phyloP scores from a whole-genome alignment of 805 yeast species.

The Starmerella apis region DNA sequence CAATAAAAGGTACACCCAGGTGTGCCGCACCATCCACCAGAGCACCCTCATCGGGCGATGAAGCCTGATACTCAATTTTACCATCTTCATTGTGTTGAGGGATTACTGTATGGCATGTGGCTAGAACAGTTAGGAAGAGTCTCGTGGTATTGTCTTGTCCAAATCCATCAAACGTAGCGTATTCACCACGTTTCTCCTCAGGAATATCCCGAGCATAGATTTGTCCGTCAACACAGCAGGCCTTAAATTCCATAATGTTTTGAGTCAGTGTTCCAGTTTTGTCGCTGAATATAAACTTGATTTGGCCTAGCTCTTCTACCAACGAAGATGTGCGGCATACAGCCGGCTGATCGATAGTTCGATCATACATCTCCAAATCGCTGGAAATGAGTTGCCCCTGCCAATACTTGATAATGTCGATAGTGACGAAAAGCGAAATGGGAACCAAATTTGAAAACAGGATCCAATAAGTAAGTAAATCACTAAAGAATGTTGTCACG shows the following conservation, averaged over 20 bases:
- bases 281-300: conserved; percentile 90
- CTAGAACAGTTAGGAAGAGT: conserved; percentile 70
- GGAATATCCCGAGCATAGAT: conserved; percentile 84
- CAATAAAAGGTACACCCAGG: conserved; percentile 71
- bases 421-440: conserved; percentile 89
- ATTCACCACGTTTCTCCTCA: conserved; percentile 72
- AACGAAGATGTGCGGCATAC: conserved; percentile 89
- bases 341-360: conserved; percentile 82
- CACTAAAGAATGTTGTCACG: conserved; percentile 67
- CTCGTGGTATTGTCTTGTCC: conserved; percentile 29
- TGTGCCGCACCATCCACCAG: conserved; percentile 91
- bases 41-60: conserved; percentile 99
- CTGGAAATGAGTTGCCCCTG: conserved; percentile 91
- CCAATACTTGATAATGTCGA: conserved; percentile 87
- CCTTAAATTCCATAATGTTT: conserved; percentile 92
- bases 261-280: conserved; percentile 95
- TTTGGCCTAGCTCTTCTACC: conserved; percentile 95
- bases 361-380: conserved; percentile 87
- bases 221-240: conserved; percentile 85
- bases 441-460: conserved; percentile 95
- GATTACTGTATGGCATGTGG: conserved; percentile 95
- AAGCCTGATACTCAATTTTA: conserved; percentile 87
- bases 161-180: conserved; percentile 44
- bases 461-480: conserved; percentile 90
- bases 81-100: conserved; percentile 59